Percentiles rank a stretch among this genome's conserved stretches.
phyloP scores from a whole-genome alignment of 805 yeast genomes.

The Yamadazyma ubonensis region DNA sequence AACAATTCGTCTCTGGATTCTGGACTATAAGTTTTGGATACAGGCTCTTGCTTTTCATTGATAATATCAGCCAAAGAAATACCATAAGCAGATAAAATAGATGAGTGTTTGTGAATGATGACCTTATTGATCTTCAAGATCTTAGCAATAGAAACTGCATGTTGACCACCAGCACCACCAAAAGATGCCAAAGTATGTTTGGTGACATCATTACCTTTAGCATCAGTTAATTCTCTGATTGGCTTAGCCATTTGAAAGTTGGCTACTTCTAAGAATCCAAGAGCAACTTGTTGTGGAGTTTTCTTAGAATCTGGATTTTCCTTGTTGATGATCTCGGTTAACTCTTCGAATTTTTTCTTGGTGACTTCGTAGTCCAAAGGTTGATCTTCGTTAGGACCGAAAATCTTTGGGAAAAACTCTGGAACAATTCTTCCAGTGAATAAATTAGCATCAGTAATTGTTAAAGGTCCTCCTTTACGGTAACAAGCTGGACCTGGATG shows the following conservation, averaged over 20 bases:
- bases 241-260: slow-evolving; percentile 89
- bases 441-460: slow-evolving; percentile 83
- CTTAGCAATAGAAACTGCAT: slow-evolving; percentile 75
- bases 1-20: slow-evolving; percentile 20
- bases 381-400: slow-evolving; percentile 78
- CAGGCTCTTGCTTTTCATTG: slow-evolving; percentile 72
- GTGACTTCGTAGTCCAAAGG: slow-evolving; percentile 61
- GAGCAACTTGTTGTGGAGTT: slow-evolving; percentile 67
- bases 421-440: slow-evolving; percentile 70
- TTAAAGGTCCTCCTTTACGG: slow-evolving; percentile 79
- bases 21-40: slow-evolving; percentile 43
- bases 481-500: slow-evolving; percentile 92
- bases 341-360: slow-evolving; percentile 45
- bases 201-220: slow-evolving; percentile 69
- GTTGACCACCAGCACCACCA: slow-evolving; percentile 96
- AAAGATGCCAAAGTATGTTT: slow-evolving; percentile 75
- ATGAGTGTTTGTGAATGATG: slow-evolving; percentile 75
- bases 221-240: slow-evolving; percentile 79
- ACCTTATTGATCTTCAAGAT: slow-evolving; percentile 67
- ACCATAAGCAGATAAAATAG: slow-evolving; percentile 84
- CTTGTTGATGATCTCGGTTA: slow-evolving; percentile 57
- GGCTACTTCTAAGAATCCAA: slow-evolving; percentile 80
- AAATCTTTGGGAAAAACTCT: slow-evolving; percentile 74
- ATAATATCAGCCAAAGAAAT: slow-evolving; percentile 85
- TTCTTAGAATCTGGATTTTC: slow-evolving; percentile 45